Evolutionary conservation across 2,329 filamentous ascomycete species (phyloP).

Genomic region (Ascochyta lentis): DNA sequence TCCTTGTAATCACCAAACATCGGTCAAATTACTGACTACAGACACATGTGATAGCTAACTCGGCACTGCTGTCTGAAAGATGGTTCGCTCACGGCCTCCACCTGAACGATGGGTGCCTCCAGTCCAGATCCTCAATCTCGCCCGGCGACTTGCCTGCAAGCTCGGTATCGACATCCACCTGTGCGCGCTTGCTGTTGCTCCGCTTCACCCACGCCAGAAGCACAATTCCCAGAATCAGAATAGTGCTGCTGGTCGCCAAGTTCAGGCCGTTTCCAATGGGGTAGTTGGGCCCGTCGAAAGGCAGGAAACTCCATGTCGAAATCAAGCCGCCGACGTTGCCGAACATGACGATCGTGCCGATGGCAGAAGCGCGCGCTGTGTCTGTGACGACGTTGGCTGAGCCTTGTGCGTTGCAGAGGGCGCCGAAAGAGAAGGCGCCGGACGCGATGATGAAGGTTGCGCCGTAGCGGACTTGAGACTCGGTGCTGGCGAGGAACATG

Average conservation of each 20-base stretch:
- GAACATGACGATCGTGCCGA: conserved; percentile 73
- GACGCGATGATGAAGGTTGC: conserved; percentile 73
- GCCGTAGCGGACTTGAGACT: conserved; percentile 65
- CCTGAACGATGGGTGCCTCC: conserved; percentile 66
- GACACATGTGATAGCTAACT: too few species aligned
- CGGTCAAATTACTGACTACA: not conserved
- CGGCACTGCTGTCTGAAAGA: too few species aligned
- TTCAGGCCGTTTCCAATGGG: conserved; percentile 76
- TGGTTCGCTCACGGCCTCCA: conserved; percentile 57
- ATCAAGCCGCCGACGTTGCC: conserved; percentile 75
- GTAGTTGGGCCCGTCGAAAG: conserved; percentile 69
- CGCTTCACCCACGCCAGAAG: conserved; percentile 67
- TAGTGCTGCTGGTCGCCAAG: conserved; percentile 65
- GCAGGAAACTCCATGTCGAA: conserved; percentile 70
- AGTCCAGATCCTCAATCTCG: conserved; percentile 47
- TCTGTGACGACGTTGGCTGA: conserved; percentile 76
- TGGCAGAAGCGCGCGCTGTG: conserved; percentile 70
- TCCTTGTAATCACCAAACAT: not conserved
- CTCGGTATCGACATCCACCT: conserved; percentile 62
- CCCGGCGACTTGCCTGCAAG: conserved; percentile 56
- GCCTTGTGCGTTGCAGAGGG: conserved; percentile 70
- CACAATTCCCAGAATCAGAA: conserved; percentile 58
- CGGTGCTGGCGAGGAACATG: conserved; percentile 67
- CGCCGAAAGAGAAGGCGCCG: conserved; percentile 68
- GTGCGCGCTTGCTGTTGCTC: conserved; percentile 66